Percentiles rank a stretch among this genome's conserved stretches.
These are phyloP conservation scores for Lepraria neglecta DNA, from an alignment of 495 filamentous ascomycete genomes.

Conservation along the genomic window DNA sequence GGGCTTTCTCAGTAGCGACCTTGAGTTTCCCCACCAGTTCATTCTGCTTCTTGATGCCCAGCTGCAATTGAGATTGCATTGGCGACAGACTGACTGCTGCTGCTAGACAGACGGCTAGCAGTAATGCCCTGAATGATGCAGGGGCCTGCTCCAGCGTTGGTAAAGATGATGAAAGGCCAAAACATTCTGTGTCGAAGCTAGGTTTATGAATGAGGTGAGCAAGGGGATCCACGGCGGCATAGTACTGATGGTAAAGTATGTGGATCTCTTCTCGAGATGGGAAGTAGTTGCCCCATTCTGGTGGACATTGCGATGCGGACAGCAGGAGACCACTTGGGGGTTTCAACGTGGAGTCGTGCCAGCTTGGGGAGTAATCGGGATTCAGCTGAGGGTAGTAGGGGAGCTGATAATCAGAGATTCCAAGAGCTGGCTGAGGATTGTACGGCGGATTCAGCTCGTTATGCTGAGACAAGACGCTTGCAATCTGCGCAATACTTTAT, in stretches of 20 bases:
- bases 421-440: neutral
- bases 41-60: constrained; percentile 5
- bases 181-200: constrained; percentile 18
- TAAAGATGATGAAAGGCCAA: constrained; percentile 7
- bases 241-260: constrained; percentile 19
- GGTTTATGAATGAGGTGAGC: constrained; percentile 21
- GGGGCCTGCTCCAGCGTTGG: constrained; percentile 34
- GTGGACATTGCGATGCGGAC: neutral
- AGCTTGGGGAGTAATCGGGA: neutral
- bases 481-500: neutral
- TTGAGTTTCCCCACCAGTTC: constrained; percentile 20
- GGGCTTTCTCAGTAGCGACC: constrained; percentile 15
- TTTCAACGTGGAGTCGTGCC: neutral
- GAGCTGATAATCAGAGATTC: neutral
- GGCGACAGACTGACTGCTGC: constrained; percentile 33
- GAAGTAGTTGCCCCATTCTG: neutral
- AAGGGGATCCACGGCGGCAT: constrained; percentile 18
- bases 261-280: constrained; percentile 9
- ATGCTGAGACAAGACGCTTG: neutral
- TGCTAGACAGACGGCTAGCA: constrained; percentile 55
- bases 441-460: constrained; percentile 3
- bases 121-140: constrained; percentile 25
- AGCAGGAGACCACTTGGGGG: constrained; percentile 5
- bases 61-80: constrained; percentile 1
- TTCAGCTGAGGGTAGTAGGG: constrained; percentile 7